These are phyloP conservation scores for Nicotiana attenuata DNA, from an alignment of 257 asterid species.

Conservation along the genomic window DNA sequence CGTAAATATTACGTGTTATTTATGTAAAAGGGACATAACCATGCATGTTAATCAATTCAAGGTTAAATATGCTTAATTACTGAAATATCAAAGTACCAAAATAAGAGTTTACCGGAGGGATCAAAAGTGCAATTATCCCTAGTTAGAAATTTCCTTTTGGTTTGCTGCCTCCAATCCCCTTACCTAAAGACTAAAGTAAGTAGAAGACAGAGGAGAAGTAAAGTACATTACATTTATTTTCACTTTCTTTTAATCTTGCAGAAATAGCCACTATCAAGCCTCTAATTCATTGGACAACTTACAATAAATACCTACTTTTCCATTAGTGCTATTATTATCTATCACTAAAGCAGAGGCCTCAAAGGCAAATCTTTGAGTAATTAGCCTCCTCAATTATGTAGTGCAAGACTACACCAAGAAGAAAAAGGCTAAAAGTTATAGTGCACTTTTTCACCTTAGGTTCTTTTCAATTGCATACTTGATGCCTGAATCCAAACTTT, in stretches of 20 bases:
- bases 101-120: not conserved
- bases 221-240: slow-evolving; percentile 9
- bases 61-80: not conserved
- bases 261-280: not conserved
- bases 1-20: not conserved
- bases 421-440: not conserved
- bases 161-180: not conserved
- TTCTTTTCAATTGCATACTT: slow-evolving; percentile 38
- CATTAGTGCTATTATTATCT: not conserved
- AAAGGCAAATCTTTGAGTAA: not conserved
- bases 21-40: no score
- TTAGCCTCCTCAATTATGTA: not conserved
- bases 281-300: not conserved
- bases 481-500: slow-evolving; percentile 70
- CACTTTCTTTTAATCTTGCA: not conserved
- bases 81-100: not conserved
- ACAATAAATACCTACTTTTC: not conserved
- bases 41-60: not conserved
- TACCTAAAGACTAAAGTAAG: not conserved
- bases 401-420: not conserved
- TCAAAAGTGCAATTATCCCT: not conserved
- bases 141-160: not conserved
- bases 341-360: not conserved
- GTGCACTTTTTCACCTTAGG: not conserved
- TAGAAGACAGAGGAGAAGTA: not conserved